Evolutionary conservation across 345 rosid genomes (phyloP), one percentile per base, ranked within the genome.

Genomic region (Isatis tinctoria): DNA sequence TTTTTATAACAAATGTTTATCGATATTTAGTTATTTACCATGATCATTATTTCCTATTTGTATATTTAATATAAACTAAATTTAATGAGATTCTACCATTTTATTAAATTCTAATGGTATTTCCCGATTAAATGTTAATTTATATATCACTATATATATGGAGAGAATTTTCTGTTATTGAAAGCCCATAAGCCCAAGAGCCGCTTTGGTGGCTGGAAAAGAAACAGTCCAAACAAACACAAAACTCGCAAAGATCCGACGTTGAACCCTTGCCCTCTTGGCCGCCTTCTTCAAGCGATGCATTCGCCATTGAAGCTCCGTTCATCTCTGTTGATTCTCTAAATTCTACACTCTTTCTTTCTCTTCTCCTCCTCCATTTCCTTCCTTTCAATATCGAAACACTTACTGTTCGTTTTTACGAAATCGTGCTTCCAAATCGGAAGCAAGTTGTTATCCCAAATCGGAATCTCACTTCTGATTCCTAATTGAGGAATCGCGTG

Each of bases 261-360:
- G 65, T 47, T 58, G 74, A 69, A 70, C 65, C 65, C 65, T 56
- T 32, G 2, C 43, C 53, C 30, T 27, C 41, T 40, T 60, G 26
- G 26, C 67, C 59, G 66, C 67, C 74, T 37, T 60, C 47, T 60
- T 22, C 64, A 12, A 30, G 43, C 36, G 63, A 10, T 35, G 63
- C 27, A 58, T 36, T 59, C 49, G 67, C 67, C 74, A 63, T 48
- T 26, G 67, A 48, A 60, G 43, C 67, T 48, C 67, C 75, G 49
- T 36, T 47, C 48, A 47, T 11, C 59, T 35, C 47, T 57, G 54
- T 57, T 43, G 2, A 18, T 47, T 22, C 30, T 11, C 43, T 58
- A 58, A 35, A 33, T 35, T 33, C 27, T 8, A 17, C 64, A 30
- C 11, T 39, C 28, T 12, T 12, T 24, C 37, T 8, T 40, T 60